Evolutionary conservation across 352 stramenopile species (phyloP), one percentile per base, ranked within the genome.

Genomic region (Globisporangium heterothallicum): DNA sequence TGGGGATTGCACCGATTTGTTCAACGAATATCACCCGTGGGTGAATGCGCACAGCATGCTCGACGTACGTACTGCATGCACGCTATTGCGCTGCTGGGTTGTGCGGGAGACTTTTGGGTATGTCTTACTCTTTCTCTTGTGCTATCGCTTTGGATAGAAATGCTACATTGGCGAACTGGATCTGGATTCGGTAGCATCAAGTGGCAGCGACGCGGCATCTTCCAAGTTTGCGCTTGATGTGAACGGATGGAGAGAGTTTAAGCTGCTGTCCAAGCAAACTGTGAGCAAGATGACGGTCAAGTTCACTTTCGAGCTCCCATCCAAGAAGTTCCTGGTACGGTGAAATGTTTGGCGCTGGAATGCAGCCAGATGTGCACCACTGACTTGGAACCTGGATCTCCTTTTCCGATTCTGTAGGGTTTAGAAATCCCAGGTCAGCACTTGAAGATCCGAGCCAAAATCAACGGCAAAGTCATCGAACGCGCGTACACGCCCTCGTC

Each of bases 21-120:
- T 98, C 71, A 96, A 98, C 56, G 97, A 98, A 64, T 96, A 97
- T 64, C 96, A 99, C 67, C 63, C 72, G 19, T 98, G 95, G 92
- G 89, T 98, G 18, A 98, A 98, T 61, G 80, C 74, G 46, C 82
- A 94, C 61, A 67, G 70, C 47, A 96, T 96, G 84, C 63, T 97
- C n/a, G 77, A 92, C 53, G 75, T 77, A 44, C 10, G 50, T 3
- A 6, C 6, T n/a, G 10, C 5, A 16, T 27, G 10, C 1, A 4
- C 3, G 49, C 38, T 44, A 3, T 22, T 43, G 18, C 10, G n/a
- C n/a, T n/a, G n/a, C n/a, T n/a, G n/a, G n/a, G n/a, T n/a, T n/a
- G n/a, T n/a, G n/a, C n/a, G n/a, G n/a, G n/a, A n/a, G n/a, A n/a
- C n/a, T n/a, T n/a, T n/a, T n/a, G n/a, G n/a, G n/a, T n/a, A n/a